Base-by-base conservation (phyloP, 2,329 filamentous ascomycete species). In the Biscogniauxia sp. region DNA sequence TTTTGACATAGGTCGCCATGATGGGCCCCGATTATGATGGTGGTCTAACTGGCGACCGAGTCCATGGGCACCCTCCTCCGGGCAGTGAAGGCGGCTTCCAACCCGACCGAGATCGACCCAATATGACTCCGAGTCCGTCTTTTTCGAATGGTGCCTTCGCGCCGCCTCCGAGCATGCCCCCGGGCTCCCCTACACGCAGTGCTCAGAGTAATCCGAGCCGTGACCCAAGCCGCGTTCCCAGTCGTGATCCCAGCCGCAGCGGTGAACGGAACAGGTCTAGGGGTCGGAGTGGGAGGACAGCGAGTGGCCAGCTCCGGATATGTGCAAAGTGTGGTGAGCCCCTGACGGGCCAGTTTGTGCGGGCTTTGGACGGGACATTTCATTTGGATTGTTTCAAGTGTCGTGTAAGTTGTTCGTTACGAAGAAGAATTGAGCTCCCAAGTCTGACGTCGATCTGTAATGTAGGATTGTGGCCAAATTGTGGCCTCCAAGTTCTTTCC, bases 401-500 rank as follows among this genome's bases (percentile, higher is more conserved):
- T 77, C 87, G 92, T 79, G 94, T 97, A 85, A 79, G 88, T 84
- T 54, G 41, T 62, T 60, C 25, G 50, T 56, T 20, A 20, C 26
- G 23, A 23, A 37, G 37, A 51, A 54, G 53, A 52, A 26, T 19
- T 26, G 25, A 20, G 32, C 51, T 41, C n/a, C n/a, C 13, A 56
- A 59, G 56, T 55, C 67, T 71, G 62, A 72, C 61, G 55, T 23
- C 23, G 32, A 28, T 51, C 61, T 60, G 57, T 61, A 54, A 60
- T 58, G 53, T 74, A 98, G 94, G 95, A 99, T 75, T 99, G 95
- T 73, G 92, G 91, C 68, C 90, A 97, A 76, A 96, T 98, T 62
- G 95, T 99, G 45, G 95, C 95, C 51, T 97, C 94, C 56, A 99
- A 99, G 72, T 99, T 99, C 84, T 99, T 99, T 77, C 95, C 95